A percentile compares a stretch with the other conserved stretches of the same genome.
phyloP scores from a whole-genome alignment of 805 yeast genomes.

The Myxozyma mucilagina region DNA sequence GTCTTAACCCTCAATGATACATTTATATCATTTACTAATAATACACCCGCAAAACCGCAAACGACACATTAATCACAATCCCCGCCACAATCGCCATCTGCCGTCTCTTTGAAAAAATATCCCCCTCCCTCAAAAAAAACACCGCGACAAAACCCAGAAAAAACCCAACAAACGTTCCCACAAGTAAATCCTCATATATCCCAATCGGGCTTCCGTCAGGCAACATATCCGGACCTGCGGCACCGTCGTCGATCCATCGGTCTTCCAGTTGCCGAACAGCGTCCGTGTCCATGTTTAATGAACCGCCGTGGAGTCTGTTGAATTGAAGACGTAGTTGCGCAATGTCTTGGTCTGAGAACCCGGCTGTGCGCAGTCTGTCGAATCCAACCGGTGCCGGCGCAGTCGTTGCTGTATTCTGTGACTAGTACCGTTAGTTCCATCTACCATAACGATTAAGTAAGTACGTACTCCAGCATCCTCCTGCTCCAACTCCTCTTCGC shows the following conservation, averaged over 20 bases:
- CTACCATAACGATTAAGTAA: neutral
- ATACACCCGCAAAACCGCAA: constrained; percentile 57
- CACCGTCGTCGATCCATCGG: constrained; percentile 40
- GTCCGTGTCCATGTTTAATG: constrained; percentile 52
- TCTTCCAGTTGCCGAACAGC: constrained; percentile 43
- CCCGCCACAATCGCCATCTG: constrained; percentile 74
- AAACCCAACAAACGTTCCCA: constrained; percentile 74
- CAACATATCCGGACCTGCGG: constrained; percentile 29
- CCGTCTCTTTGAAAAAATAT: constrained; percentile 57
- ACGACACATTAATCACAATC: constrained; percentile 62
- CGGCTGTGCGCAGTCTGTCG: constrained; percentile 78
- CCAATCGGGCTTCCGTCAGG: constrained; percentile 44
- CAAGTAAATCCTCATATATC: constrained; percentile 61
- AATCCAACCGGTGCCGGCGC: constrained; percentile 78
- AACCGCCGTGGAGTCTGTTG: constrained; percentile 50
- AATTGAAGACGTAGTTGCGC: constrained; percentile 73
- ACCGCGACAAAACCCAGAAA: constrained; percentile 72
- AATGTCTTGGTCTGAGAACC: constrained; percentile 78
- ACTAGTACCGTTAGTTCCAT: constrained; percentile 31
- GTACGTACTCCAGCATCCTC: constrained; percentile 55
- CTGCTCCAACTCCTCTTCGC: constrained; percentile 54
- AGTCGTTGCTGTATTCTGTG: constrained; percentile 53
- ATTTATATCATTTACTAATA: constrained; percentile 7
- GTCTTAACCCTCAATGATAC: no score
- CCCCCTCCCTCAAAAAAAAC: constrained; percentile 59